Percentiles rank a stretch among this genome's conserved stretches.
These are phyloP conservation scores for Colletotrichum theobromicola DNA, from an alignment of 2,329 filamentous ascomycete genomes.

Conservation along the genomic window DNA sequence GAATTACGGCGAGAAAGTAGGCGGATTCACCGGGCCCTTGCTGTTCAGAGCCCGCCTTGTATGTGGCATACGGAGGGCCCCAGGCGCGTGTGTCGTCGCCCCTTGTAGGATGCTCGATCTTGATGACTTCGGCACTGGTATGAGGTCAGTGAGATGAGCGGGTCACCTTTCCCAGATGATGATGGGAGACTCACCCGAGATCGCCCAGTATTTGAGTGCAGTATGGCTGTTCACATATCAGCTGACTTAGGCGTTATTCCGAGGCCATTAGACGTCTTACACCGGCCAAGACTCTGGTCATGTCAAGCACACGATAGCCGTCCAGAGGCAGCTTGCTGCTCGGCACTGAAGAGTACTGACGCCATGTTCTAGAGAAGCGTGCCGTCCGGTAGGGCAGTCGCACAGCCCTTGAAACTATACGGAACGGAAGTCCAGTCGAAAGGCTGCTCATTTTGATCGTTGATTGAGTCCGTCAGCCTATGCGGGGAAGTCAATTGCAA, in stretches of 20 bases:
- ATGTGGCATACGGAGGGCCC: conserved; percentile 92
- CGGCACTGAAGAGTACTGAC: conserved; percentile 34
- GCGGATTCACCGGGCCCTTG: conserved; percentile 87
- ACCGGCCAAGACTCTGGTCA: conserved; percentile 94
- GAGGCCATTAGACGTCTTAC: conserved; percentile 55
- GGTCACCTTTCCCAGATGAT: background rate
- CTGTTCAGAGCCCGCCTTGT: conserved; percentile 63
- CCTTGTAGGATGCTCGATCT: conserved; percentile 89
- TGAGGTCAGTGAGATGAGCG: conserved; percentile 29
- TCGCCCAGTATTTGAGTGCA: conserved; percentile 97
- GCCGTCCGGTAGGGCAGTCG: background rate
- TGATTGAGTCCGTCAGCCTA: background rate
- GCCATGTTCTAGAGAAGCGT: conserved; percentile 17
- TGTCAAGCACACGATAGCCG: conserved; percentile 89
- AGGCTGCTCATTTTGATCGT: background rate
- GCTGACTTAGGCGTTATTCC: background rate
- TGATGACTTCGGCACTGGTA: conserved; percentile 89
- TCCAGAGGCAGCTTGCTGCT: conserved; percentile 67
- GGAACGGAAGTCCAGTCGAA: background rate
- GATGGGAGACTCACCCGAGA: conserved; percentile 72
- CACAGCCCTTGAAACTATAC: background rate
- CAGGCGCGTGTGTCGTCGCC: conserved; percentile 96
- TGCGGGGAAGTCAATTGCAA: background rate
- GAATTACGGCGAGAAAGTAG: conserved; percentile 84
- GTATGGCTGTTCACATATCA: conserved; percentile 72